A percentile compares a stretch with the other conserved stretches of the same genome.
phyloP scores from a whole-genome alignment of 768 basidiomycete genomes.

The Paxillus involutus region DNA sequence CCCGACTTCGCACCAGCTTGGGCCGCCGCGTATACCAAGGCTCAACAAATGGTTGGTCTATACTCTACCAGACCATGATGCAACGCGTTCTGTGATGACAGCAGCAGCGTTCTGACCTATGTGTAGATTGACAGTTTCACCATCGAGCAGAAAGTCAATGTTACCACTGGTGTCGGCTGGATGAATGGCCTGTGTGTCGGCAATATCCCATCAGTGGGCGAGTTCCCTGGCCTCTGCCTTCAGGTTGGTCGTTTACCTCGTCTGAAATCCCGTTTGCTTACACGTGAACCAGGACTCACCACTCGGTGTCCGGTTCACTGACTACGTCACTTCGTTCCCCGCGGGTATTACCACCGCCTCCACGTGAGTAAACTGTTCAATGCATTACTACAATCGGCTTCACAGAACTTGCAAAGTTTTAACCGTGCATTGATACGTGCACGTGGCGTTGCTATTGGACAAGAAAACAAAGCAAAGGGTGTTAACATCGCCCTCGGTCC shows the following conservation, averaged over 20 bases:
- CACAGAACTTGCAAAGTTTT: conserved; percentile 41
- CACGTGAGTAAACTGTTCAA: conserved; percentile 48
- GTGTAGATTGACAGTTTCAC: conserved; percentile 47
- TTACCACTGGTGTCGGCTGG: conserved; percentile 59
- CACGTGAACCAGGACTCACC: conserved; percentile 57
- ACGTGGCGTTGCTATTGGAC: conserved; percentile 77
- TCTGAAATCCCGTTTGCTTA: background rate
- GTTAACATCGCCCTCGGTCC: conserved; percentile 77
- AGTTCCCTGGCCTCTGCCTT: conserved; percentile 71
- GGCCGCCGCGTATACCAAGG: conserved; percentile 58
- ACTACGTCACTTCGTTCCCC: conserved; percentile 78
- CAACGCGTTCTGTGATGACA: conserved; percentile 25
- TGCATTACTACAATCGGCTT: background rate
- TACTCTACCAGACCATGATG: background rate
- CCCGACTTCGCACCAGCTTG: conserved; percentile 55
- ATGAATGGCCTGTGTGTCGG: conserved; percentile 65
- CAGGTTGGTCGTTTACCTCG: conserved; percentile 41
- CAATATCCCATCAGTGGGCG: conserved; percentile 54
- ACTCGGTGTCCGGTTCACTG: conserved; percentile 73
- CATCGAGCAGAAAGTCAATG: conserved; percentile 62
- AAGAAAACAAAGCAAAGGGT: conserved; percentile 82
- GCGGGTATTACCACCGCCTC: conserved; percentile 82
- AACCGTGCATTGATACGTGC: conserved; percentile 76
- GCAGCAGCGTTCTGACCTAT: conserved; percentile 11
- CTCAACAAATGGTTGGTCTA: conserved; percentile 48